Base-by-base conservation (phyloP, 306 rosid genomes). In the Phaseolus lunatus region DNA sequence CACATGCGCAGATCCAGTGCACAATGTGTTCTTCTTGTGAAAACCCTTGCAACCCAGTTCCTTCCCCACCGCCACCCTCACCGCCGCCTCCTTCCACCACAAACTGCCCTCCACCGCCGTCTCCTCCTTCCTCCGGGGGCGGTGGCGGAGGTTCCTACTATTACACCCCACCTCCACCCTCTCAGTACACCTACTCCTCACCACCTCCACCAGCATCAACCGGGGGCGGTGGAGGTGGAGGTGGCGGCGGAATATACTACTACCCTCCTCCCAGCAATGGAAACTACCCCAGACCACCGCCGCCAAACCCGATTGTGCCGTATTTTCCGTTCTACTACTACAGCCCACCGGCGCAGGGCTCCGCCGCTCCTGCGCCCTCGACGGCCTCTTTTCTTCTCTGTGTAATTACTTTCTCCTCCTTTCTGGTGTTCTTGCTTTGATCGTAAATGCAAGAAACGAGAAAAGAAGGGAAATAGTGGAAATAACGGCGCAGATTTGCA, bases 221-320 rank as follows among this genome's bases (percentile, higher is more conserved):
- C 5, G 79, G 86, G 3, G 85, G 78, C 3, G 85, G 78, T 0
- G 64, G 78, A 0, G 88, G 91, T 0, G 86, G 90, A 1, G 74
- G 76, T 0, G 87, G 91, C 1, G 76, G 78, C 0, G 87, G 90
- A 11, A 69, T 73, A 1, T 86, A 80, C 75, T 83, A 86, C 58
- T 83, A 88, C 16, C 97, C 99, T 14, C 97, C 99, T 6, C 93
- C 97, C 3, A 26, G 75, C 11, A 16, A 62, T 85, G 56, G 72
- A 8, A 86, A 85, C 78, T 89, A 92, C 67, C 94, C 94, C 0
- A 44, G 75, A 1, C 98, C 98, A 0, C 98, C 99, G n/a, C 99
- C 99, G 5, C 99, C 99, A 2, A 96, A 96, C 74, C 99, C 98
- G 20, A 92, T 96, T 70, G 97, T 96, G 9, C 96, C 98, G 0